These are phyloP conservation scores for Truncatella angustata DNA, from an alignment of 2,329 filamentous ascomycete species.

Conservation along the genomic window DNA sequence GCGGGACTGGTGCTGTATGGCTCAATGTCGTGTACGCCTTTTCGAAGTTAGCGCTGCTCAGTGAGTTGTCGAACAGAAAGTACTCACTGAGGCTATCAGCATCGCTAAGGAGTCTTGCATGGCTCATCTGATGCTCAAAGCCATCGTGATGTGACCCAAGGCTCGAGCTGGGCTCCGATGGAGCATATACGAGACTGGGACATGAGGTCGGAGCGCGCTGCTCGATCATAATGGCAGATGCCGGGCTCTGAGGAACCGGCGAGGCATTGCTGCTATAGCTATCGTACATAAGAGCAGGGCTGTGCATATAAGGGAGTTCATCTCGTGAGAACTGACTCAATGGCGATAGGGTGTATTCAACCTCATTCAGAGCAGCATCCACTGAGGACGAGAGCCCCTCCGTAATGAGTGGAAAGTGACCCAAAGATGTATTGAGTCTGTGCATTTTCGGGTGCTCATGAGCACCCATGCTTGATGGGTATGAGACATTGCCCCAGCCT, in stretches of 20 bases:
- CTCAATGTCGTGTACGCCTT: conserved; percentile 52
- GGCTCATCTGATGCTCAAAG: conserved; percentile 51
- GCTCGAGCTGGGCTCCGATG: conserved; percentile 59
- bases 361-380: conserved; percentile 60
- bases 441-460: conserved; percentile 42
- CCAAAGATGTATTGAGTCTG: conserved; percentile 32
- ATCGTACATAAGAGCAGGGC: conserved; percentile 57
- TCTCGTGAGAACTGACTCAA: conserved; percentile 55
- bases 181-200: conserved; percentile 59
- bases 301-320: conserved; percentile 55
- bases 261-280: conserved; percentile 52
- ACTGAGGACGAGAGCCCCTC: conserved; percentile 47
- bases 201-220: conserved; percentile 57
- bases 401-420: conserved; percentile 10
- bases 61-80: conserved; percentile 23
- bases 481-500: conserved; percentile 47
- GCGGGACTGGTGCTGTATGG: conserved; percentile 49
- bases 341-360: conserved; percentile 55
- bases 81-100: conserved; percentile 56
- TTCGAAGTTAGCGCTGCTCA: conserved; percentile 13
- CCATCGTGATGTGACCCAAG: conserved; percentile 58
- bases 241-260: conserved; percentile 54
- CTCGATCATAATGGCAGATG: conserved; percentile 53
- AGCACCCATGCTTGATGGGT: conserved; percentile 38
- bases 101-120: conserved; percentile 48